Percentiles rank a stretch among this genome's conserved stretches.
These are phyloP conservation scores for Tirmania nivea DNA, from an alignment of 495 filamentous ascomycete species.

Conservation along the genomic window DNA sequence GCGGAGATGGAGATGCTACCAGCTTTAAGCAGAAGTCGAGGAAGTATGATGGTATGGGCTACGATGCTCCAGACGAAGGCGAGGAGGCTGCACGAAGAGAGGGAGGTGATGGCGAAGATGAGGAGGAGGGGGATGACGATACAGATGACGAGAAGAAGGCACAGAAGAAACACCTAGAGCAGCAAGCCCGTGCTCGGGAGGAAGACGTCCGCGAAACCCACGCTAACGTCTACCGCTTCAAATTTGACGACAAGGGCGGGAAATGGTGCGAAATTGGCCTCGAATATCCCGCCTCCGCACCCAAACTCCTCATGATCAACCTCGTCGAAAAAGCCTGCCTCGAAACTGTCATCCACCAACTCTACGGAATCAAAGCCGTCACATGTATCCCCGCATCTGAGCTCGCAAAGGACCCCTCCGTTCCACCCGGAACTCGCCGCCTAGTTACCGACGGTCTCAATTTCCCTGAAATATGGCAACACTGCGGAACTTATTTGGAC, in stretches of 20 bases:
- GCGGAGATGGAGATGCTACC: slow-evolving; percentile 71
- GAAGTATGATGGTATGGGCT: slow-evolving; percentile 57
- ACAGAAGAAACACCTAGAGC: slow-evolving; percentile 3
- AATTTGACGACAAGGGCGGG: slow-evolving; percentile 54
- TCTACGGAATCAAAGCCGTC: slow-evolving; percentile 49
- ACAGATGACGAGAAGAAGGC: slow-evolving; percentile 26
- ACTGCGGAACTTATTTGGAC: slow-evolving; percentile 66
- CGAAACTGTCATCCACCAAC: slow-evolving; percentile 66
- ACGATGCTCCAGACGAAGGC: slow-evolving; percentile 78
- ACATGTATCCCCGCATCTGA: slow-evolving; percentile 46
- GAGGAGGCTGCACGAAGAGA: slow-evolving; percentile 42
- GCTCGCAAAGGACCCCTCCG: slow-evolving; percentile 17
- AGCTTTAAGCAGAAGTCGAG: slow-evolving; percentile 52
- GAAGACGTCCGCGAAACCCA: slow-evolving; percentile 13
- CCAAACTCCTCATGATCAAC: slow-evolving; percentile 83
- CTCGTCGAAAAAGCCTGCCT: slow-evolving; percentile 60
- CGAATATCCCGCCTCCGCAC: slow-evolving; percentile 56
- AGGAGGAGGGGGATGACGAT: slow-evolving; percentile 26
- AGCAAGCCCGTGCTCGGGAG: slow-evolving; percentile 13
- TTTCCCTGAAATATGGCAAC: slow-evolving; percentile 63
- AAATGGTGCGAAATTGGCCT: slow-evolving; percentile 58
- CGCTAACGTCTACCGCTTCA: slow-evolving; percentile 47
- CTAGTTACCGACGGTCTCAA: slow-evolving; percentile 63
- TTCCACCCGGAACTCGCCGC: slow-evolving; percentile 14
- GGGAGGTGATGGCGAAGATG: slow-evolving; percentile 23